phyloP scores from a whole-genome alignment of 495 filamentous ascomycete genomes.

The Aspergillus campestris region DNA sequence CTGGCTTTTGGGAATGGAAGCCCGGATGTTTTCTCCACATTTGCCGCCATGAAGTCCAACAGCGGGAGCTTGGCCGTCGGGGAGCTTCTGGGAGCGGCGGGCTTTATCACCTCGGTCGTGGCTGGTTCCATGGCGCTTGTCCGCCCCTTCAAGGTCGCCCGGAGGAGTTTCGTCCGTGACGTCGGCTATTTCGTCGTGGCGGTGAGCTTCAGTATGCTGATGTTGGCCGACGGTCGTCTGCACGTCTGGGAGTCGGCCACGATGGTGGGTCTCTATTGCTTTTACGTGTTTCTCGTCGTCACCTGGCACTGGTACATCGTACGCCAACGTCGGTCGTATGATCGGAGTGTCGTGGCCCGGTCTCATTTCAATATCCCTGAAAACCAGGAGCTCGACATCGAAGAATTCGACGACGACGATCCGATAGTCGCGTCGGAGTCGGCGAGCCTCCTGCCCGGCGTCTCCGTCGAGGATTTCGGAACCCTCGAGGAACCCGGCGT shows the following conservation, averaged over 20 bases:
- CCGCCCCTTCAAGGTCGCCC: slow-evolving; percentile 82
- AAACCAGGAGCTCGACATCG: slow-evolving; percentile 61
- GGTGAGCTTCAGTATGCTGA: slow-evolving; percentile 76
- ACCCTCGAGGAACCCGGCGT: slow-evolving; percentile 57
- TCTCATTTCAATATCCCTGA: slow-evolving; percentile 61
- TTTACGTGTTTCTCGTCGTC: slow-evolving; percentile 85
- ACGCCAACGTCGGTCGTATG: slow-evolving; percentile 47
- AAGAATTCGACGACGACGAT: slow-evolving; percentile 68
- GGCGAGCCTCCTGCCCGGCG: slow-evolving; percentile 40
- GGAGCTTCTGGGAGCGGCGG: slow-evolving; percentile 89
- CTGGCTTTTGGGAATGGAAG: slow-evolving; percentile 98
- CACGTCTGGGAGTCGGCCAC: slow-evolving; percentile 77
- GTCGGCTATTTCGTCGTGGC: slow-evolving; percentile 90
- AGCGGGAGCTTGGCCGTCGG: slow-evolving; percentile 93
- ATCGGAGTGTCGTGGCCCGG: slow-evolving; percentile 61
- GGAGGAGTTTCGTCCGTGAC: slow-evolving; percentile 83
- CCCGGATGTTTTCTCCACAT: slow-evolving; percentile 96
- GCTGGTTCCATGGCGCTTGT: slow-evolving; percentile 98
- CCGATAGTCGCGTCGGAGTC: slow-evolving; percentile 44
- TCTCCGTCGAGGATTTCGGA: slow-evolving; percentile 59
- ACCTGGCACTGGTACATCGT: slow-evolving; percentile 84
- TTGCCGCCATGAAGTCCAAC: slow-evolving; percentile 94
- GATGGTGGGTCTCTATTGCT: slow-evolving; percentile 89
- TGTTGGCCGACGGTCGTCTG: slow-evolving; percentile 78
- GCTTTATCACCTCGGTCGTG: slow-evolving; percentile 95